Base-by-base conservation (phyloP, 2,329 filamentous ascomycete genomes). In the Neobulgaria alba region DNA sequence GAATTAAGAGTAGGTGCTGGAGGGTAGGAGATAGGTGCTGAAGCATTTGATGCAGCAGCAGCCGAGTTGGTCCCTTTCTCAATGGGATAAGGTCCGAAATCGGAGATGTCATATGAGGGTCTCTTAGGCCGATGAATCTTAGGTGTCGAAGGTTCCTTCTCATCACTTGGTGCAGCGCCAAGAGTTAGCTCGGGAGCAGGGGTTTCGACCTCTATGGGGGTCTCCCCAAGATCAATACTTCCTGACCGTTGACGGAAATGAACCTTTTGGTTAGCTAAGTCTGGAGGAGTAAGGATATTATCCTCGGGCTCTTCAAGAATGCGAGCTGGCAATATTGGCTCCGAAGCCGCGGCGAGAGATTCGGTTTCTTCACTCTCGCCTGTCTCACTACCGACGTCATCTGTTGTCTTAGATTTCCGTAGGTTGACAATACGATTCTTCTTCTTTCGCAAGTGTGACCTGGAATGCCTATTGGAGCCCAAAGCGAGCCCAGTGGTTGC, bases 391-490 rank as follows among this genome's bases (percentile, higher is more conserved):
- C 67, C 61, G 29, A 66, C 67, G 18, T 71, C 69, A 20, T 57
- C 66, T 38, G 60, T 60, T 10, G 58, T 62, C 43, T 72, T 70
- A 47, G 74, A 68, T 46, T 73, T 77, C n/a, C 86, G 74, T 10
- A 93, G 68, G 56, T 93, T 87, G 45, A 93, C 84, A 10, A 93
- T 80, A 15, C 86, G 73, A 43, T 77, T 86, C 73, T 90, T 93
- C 69, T 85, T 85, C 66, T 85, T 90, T 39, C 84, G 76, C 23
- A 76, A 71, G 46, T 77, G 73, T 3, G 78, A 66, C 49, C 83
- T 75, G 32, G 72, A 66, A 51, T 72, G 65, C 35, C 75, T 68
- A 39, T 71, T 72, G 3, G 75, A 68, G 15, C 79, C 79, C 7
- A 86, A 67, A 10, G 74, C 73, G n/a, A 84, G 62, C 1, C 79